phyloP scores from a whole-genome alignment of 306 rosid species.

The Rosa persica region DNA sequence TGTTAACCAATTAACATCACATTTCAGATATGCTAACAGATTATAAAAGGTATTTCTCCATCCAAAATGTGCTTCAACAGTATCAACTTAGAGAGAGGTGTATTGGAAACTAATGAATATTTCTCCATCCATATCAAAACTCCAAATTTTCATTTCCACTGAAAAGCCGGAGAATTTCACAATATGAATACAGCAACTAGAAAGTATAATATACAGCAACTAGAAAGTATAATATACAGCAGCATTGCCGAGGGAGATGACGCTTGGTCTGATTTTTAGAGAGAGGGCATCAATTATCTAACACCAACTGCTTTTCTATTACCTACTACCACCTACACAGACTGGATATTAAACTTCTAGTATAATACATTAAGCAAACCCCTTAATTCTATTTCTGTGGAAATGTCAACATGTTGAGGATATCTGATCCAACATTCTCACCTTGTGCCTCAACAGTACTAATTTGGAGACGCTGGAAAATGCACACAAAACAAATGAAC shows the following conservation, averaged over 20 bases:
- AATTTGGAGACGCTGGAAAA: not conserved
- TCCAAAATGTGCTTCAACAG: not conserved
- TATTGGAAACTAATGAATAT: not conserved
- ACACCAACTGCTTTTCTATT: not conserved
- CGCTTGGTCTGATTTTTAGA: not conserved
- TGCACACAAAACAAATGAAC: not conserved
- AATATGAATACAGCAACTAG: not conserved
- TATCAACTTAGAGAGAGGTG: not conserved
- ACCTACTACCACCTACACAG: not conserved
- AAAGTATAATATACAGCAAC: not conserved
- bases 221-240: not conserved
- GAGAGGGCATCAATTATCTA: not conserved
- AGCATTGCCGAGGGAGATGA: not conserved
- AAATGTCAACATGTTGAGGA: conserved; percentile 11
- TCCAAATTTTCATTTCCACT: not conserved
- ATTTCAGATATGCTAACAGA: not conserved
- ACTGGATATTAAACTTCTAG: not conserved
- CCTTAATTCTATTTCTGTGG: not conserved
- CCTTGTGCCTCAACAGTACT: not conserved
- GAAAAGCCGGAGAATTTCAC: not conserved
- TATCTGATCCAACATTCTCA: conserved; percentile 6
- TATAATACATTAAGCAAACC: not conserved
- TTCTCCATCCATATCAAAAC: not conserved
- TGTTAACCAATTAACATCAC: not conserved
- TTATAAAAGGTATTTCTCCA: not conserved